Conservation (phyloP, 2,329 filamentous ascomycete species). For the Fusarium beomiforme region DNA sequence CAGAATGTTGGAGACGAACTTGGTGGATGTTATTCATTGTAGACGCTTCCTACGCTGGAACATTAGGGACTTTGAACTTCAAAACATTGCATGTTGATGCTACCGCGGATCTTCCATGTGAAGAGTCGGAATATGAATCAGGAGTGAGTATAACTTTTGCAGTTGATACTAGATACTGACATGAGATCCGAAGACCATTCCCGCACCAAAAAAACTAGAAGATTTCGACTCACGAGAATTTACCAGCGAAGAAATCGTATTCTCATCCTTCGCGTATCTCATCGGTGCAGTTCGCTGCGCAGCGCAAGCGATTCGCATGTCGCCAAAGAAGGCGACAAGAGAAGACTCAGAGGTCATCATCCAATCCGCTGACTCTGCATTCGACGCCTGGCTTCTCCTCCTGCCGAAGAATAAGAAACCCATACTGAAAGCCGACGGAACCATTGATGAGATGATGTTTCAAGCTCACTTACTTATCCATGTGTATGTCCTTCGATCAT, state of each 20-base stretch:
- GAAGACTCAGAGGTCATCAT: constrained; percentile 20
- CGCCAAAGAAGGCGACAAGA: constrained; percentile 9
- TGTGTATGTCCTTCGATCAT: constrained; percentile 1
- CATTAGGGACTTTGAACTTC: constrained; percentile 42
- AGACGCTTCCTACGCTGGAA: constrained; percentile 60
- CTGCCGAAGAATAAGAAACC: constrained; percentile 11
- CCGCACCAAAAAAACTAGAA: constrained; percentile 7
- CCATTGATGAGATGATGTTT: constrained; percentile 33
- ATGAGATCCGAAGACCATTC: background rate
- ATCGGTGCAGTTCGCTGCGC: constrained; percentile 18
- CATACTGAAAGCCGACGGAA: background rate
- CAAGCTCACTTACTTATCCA: constrained; percentile 29
- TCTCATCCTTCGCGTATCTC: constrained; percentile 33
- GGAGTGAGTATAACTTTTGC: constrained; percentile 44
- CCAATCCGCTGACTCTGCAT: constrained; percentile 22
- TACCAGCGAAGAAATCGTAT: background rate
- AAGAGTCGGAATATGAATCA: constrained; percentile 65
- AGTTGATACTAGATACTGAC: background rate
- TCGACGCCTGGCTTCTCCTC: constrained; percentile 25
- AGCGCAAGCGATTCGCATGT: constrained; percentile 5
- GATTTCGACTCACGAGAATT: constrained; percentile 33
- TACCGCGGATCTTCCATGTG: constrained; percentile 71
- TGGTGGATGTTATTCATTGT: constrained; percentile 77
- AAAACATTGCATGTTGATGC: constrained; percentile 53
- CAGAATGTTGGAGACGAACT: constrained; percentile 73